Base-by-base conservation (phyloP, 441 rosid species). In the Gossypium davidsonii region DNA sequence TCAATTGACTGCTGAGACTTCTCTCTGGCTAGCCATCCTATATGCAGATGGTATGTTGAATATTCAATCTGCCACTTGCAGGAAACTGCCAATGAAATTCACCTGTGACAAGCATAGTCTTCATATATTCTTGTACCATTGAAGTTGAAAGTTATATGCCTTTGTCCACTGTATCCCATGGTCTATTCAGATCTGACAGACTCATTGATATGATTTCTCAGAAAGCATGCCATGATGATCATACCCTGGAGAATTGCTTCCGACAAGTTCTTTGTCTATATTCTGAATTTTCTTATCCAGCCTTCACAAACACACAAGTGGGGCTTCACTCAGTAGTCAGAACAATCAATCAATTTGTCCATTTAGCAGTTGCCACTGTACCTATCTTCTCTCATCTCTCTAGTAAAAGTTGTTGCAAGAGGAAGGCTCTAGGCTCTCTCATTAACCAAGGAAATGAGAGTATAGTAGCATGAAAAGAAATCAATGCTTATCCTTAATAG, bases 61-160 rank as follows among this genome's bases (percentile, higher is more conserved):
- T 49, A 74, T 77, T 75, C 77, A 68, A 62, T 49, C 25, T 72
- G 77, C 56, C 10, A 8, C 8, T 1, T 17, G 57, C 69, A 42
- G 67, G 57, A 71, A 73, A 64, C 51, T 76, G 34, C 76, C 62
- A 23, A 58, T 58, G 8, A 58, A 58, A n/a, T 10, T 58, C 34
- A 57, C 34, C 28, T 7, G 58, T 17, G 25, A 53, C 23, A 53
- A 8, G 25, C 8, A 53, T 53, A 12, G 49, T 12, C 15, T 46
- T 28, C 34, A 34, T 11, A 17, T 44, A 42, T 44, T 37, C 9
- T 26, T 17, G 1, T 17, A 11, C 66, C 39, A 5, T 28, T 68
- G 72, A 26, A 56, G 46, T 7, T 56, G 48, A 53, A 55, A 57
- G 60, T 6, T 70, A 42, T 58, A 58, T 57, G 65, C 42, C 52